phyloP scores from a whole-genome alignment of 2,329 filamentous ascomycete genomes.

The Venturia aucupariae region DNA sequence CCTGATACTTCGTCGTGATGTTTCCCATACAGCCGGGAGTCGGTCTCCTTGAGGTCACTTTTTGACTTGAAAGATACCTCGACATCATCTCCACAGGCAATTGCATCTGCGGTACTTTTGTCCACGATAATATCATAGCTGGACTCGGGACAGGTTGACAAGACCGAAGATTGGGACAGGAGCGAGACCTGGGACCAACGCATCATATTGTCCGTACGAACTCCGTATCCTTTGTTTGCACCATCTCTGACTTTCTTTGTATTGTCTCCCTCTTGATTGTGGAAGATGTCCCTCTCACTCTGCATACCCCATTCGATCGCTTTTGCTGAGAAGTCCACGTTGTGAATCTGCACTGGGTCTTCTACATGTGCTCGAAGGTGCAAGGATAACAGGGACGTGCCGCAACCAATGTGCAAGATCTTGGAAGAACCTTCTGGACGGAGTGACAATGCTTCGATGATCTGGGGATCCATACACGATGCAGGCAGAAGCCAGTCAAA shows the following conservation, averaged over 20 bases:
- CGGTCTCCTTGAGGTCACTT: background rate
- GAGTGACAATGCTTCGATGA: conserved; percentile 11
- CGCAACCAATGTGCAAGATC: conserved; percentile 31
- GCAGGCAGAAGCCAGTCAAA: conserved; percentile 32
- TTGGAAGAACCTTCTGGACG: conserved; percentile 16
- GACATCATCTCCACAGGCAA: conserved; percentile 28
- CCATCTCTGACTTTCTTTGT: background rate
- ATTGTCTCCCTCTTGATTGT: background rate
- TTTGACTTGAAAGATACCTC: conserved; percentile 25
- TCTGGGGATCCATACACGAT: conserved; percentile 19
- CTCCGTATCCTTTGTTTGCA: too few relatives aligned
- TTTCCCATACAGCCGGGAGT: background rate
- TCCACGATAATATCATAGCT: conserved; percentile 28
- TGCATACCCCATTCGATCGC: conserved; percentile 26
- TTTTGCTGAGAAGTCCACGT: conserved; percentile 30
- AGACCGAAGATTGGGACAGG: conserved; percentile 26
- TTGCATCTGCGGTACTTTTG: conserved; percentile 30
- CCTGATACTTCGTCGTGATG: conserved; percentile 1
- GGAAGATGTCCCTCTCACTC: conserved; percentile 23
- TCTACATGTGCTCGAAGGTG: conserved; percentile 27
- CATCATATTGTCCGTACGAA: conserved; percentile 19
- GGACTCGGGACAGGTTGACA: conserved; percentile 19
- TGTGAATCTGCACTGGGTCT: conserved; percentile 26
- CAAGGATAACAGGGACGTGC: conserved; percentile 29
- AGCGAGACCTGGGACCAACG: conserved; percentile 28